phyloP scores from a whole-genome alignment of 2,329 filamentous ascomycete genomes.

The Aspergillus pseudoviridinutans region DNA sequence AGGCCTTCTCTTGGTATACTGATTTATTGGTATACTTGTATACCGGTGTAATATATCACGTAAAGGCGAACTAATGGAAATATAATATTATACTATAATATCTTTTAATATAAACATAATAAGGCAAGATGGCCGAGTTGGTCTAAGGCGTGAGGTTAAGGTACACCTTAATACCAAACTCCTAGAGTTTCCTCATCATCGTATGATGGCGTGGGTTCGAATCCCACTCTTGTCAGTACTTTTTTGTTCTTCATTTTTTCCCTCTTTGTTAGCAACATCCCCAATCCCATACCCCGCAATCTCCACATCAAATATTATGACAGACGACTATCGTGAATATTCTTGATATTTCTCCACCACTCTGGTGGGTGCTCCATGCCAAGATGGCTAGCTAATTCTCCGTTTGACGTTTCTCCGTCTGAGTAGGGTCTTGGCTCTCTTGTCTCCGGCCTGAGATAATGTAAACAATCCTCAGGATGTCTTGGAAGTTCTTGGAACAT shows the following conservation, averaged over 20 bases:
- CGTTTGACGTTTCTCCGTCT: background rate
- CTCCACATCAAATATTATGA: too few relatives aligned
- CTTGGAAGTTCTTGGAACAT: background rate
- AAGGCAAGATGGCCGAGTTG: slow-evolving; percentile 35
- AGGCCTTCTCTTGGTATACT: too few relatives aligned
- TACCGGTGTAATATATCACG: too few relatives aligned
- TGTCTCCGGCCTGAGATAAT: background rate
- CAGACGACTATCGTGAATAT: background rate
- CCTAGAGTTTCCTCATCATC: background rate
- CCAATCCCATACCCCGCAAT: too few relatives aligned
- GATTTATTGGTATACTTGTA: too few relatives aligned
- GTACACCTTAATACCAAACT: slow-evolving; percentile 6
- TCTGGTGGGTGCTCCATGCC: background rate
- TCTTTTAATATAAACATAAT: too few relatives aligned
- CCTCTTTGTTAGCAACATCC: too few relatives aligned
- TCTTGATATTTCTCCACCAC: background rate
- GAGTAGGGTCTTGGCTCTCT: background rate
- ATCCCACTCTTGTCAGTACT: background rate
- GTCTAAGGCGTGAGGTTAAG: slow-evolving; percentile 35
- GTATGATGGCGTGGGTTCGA: background rate
- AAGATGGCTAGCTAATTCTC: background rate
- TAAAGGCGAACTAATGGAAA: too few relatives aligned
- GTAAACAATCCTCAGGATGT: background rate
- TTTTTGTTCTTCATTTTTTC: background rate
- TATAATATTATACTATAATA: too few relatives aligned